Base-by-base conservation (phyloP, 192 early-diverging fungal genomes). In the Diversispora epigaea region DNA sequence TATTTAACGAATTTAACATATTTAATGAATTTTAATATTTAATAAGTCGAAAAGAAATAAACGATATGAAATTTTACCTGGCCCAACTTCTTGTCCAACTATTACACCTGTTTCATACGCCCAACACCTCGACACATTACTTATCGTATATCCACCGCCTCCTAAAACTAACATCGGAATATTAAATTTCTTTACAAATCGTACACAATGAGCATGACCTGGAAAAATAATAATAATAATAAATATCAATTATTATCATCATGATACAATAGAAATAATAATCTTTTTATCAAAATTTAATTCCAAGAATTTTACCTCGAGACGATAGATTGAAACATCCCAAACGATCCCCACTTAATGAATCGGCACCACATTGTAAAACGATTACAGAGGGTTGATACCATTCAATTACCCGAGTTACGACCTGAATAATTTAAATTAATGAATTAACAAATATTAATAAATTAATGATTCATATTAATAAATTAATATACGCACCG, bases 81-180 rank as follows among this genome's bases (percentile, higher is more conserved):
- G n/a, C 5, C 62, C 45, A n/a, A 50, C 17, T 39, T 62, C 54
- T 19, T 88, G 82, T 54, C 92, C 93, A 3, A 93, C 86, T 21
- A 93, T 85, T 6, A 95, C 85, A 10, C 89, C 86, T 4, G 97
- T 99, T 77, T 99, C 97, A 80, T 97, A 98, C 7, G 94, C 91
- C 97, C 96, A 97, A 32, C 91, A 90, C 6, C 97, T 88, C 44
- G 94, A 91, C 4, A 97, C 95, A 80, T 98, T 97, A 25, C 95
- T 88, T 79, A 98, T 95, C 0, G 97, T 99, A 77, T 99, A 99
- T 12, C 97, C 97, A 21, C 97, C 97, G 21, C 97, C 97, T 32
- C 97, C 97, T 1, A 98, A 84, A 44, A 97, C 91, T 25, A 99
- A 78, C 84, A 96, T 87, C 32, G 97, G 97, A 19, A 99, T 79